A percentile compares a stretch with the other conserved stretches of the same genome.
phyloP scores from a whole-genome alignment of 2,329 filamentous ascomycete species.

The Fusarium goolgardi region DNA sequence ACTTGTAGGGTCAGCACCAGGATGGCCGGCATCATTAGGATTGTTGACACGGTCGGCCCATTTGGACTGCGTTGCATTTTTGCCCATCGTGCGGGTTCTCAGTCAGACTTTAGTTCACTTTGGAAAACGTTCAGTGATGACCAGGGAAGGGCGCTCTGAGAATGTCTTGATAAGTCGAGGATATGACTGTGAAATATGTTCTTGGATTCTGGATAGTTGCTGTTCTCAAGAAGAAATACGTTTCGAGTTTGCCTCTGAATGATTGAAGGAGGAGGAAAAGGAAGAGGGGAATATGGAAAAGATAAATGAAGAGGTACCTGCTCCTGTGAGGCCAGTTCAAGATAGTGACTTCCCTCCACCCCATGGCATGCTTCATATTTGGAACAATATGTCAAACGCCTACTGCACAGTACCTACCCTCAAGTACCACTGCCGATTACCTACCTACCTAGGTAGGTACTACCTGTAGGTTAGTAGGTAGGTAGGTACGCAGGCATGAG shows the following conservation, averaged over 20 bases:
- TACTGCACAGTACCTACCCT: not conserved
- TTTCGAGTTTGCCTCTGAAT: not conserved
- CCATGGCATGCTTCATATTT: not conserved
- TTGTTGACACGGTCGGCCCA: not conserved
- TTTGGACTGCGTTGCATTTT: not conserved
- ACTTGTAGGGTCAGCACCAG: not conserved
- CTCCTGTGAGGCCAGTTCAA: not conserved
- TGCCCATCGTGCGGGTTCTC: not conserved
- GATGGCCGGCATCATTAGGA: too few species aligned
- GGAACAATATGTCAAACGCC: not conserved
- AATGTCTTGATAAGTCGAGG: not conserved
- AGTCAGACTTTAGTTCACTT: not conserved
- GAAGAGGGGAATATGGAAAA: not conserved
- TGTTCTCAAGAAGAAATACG: not conserved
- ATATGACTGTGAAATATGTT: not conserved
- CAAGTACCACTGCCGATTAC: not conserved
- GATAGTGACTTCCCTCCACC: not conserved
- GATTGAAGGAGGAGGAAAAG: not conserved
- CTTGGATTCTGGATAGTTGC: not conserved
- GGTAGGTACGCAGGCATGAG: not conserved
- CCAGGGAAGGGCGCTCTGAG: not conserved
- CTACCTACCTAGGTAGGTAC: too few species aligned
- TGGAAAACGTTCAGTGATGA: not conserved
- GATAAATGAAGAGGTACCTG: not conserved
- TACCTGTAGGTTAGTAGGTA: too few species aligned